phyloP scores from a whole-genome alignment of 352 stramenopile genomes.

The Globisporangium takayamanum region DNA sequence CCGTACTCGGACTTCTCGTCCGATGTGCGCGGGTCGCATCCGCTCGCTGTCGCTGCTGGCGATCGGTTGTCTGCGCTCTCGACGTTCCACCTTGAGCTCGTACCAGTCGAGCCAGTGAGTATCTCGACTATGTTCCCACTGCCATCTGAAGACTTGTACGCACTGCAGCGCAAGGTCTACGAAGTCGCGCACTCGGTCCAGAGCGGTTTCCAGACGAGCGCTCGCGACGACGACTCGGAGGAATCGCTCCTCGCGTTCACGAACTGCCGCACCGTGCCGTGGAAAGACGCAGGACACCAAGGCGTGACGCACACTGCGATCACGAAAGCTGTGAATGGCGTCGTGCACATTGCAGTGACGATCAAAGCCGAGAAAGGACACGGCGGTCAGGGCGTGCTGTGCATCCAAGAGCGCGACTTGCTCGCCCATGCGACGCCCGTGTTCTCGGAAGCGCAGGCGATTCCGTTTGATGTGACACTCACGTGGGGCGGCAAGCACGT shows the following conservation, averaged over 20 bases:
- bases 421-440: conserved; percentile 21
- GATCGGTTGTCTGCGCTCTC: conserved; percentile 12
- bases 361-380: conserved; percentile 34
- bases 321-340: conserved; percentile 39
- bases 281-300: conserved; percentile 29
- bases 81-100: conserved; percentile 22
- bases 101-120: conserved; percentile 33
- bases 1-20: conserved; percentile 17
- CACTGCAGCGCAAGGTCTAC: conserved; percentile 42
- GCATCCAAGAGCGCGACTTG: conserved; percentile 36
- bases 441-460: conserved; percentile 22
- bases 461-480: conserved; percentile 43
- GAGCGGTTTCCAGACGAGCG: conserved; percentile 37
- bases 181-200: conserved; percentile 44
- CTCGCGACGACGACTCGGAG: conserved; percentile 24
- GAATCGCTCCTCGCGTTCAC: conserved; percentile 41
- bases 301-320: conserved; percentile 38
- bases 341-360: conserved; percentile 40
- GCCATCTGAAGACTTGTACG: conserved; percentile 42
- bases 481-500: conserved; percentile 53
- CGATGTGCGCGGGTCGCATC: conserved; percentile 8
- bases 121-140: conserved; percentile 50
- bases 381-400: conserved; percentile 36
- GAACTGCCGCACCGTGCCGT: conserved; percentile 35
- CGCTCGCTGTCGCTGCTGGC: conserved; percentile 4